Evolutionary conservation across 2,329 filamentous ascomycete genomes (phyloP).

Genomic region (Cadophora sp.): DNA sequence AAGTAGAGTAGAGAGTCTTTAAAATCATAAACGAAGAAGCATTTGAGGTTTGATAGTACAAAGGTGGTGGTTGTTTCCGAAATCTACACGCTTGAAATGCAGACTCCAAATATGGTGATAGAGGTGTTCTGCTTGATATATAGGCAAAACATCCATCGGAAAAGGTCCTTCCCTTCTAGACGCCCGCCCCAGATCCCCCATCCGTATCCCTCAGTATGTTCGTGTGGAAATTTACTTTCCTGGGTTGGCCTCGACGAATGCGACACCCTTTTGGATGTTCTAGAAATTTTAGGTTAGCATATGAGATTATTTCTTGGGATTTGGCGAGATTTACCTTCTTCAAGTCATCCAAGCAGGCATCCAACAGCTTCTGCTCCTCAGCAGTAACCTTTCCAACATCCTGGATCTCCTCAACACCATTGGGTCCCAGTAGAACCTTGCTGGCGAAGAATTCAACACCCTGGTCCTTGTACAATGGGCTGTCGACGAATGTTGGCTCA

Average conservation of each 20-base stretch:
- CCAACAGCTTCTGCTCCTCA: slow-evolving; percentile 88
- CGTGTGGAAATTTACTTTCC: slow-evolving; percentile 55
- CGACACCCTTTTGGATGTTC: slow-evolving; percentile 92
- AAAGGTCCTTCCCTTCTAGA: slow-evolving; percentile 18
- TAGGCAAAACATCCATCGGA: slow-evolving; percentile 14
- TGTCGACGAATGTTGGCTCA: slow-evolving; percentile 97
- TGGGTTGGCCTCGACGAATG: slow-evolving; percentile 65
- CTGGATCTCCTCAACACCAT: slow-evolving; percentile 93
- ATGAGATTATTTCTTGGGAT: not conserved
- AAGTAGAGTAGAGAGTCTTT: slow-evolving; percentile 14
- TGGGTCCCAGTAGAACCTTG: slow-evolving; percentile 93
- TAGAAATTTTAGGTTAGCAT: slow-evolving; percentile 46
- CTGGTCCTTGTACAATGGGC: slow-evolving; percentile 97
- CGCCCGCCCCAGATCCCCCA: slow-evolving; percentile 5
- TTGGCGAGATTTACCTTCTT: slow-evolving; percentile 59
- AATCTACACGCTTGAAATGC: slow-evolving; percentile 23
- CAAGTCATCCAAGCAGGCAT: slow-evolving; percentile 82
- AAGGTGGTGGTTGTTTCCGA: slow-evolving; percentile 14
- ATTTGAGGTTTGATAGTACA: slow-evolving; percentile 22
- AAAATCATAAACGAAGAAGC: slow-evolving; percentile 13
- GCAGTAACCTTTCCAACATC: slow-evolving; percentile 84
- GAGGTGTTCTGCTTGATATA: slow-evolving; percentile 9
- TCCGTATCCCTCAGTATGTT: not conserved
- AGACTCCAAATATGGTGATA: slow-evolving; percentile 14
- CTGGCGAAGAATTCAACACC: slow-evolving; percentile 97